These are phyloP conservation scores for Cladobotryum mycophilum DNA, from an alignment of 2,329 filamentous ascomycete genomes.

Conservation along the genomic window DNA sequence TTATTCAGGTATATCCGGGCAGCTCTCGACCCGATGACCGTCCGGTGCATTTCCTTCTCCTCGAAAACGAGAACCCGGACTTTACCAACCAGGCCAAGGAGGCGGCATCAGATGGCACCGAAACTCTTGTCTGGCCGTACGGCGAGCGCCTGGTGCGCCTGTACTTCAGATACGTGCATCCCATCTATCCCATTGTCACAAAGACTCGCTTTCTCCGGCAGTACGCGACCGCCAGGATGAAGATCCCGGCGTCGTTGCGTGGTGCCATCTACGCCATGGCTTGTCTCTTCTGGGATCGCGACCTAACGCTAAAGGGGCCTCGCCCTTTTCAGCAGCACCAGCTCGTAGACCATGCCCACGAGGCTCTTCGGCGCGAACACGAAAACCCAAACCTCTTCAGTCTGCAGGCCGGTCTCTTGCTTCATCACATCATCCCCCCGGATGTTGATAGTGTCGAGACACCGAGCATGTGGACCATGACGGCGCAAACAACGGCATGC, in stretches of 20 bases:
- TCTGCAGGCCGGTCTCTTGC: conserved; percentile 40
- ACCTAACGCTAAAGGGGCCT: conserved; percentile 22
- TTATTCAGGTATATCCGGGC: conserved; percentile 36
- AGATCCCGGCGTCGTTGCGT: conserved; percentile 38
- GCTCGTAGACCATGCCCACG: conserved; percentile 35
- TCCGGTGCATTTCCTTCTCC: conserved; percentile 40
- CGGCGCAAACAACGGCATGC: conserved; percentile 36
- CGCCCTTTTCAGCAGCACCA: conserved; percentile 36
- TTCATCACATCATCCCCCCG: conserved; percentile 39
- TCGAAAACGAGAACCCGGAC: conserved; percentile 39
- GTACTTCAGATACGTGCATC: conserved; percentile 41
- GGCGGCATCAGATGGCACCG: conserved; percentile 36
- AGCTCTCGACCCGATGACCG: conserved; percentile 27
- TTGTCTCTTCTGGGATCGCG: conserved; percentile 35
- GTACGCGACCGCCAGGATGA: conserved; percentile 31
- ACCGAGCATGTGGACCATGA: conserved; percentile 38
- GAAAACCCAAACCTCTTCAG: conserved; percentile 41
- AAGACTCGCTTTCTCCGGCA: conserved; percentile 37
- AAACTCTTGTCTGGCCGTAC: conserved; percentile 34
- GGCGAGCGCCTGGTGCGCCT: conserved; percentile 36
- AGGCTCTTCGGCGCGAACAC: conserved; percentile 37
- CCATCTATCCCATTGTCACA: conserved; percentile 37
- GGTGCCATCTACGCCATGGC: conserved; percentile 40
- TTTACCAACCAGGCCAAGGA: conserved; percentile 33
- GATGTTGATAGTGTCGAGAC: conserved; percentile 41